phyloP scores from a whole-genome alignment of 305 asterid genomes.

The Monarda citriodora region DNA sequence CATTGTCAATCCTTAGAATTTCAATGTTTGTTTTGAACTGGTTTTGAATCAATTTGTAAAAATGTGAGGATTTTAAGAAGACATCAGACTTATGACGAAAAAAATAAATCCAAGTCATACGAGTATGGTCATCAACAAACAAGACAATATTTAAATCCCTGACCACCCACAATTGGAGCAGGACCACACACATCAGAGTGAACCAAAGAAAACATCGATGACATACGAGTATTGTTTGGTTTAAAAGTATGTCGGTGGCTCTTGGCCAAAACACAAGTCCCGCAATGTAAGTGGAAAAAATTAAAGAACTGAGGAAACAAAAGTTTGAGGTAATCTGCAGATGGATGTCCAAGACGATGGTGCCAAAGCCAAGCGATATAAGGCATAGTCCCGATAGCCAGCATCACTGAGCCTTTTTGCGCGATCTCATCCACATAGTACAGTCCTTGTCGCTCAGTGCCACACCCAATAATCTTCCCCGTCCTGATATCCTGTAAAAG shows the following conservation, averaged over 20 bases:
- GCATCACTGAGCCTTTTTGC: neutral
- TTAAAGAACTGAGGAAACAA: neutral
- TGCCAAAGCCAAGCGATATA: constrained; percentile 1
- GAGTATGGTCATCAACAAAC: constrained; percentile 10
- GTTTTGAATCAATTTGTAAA: neutral
- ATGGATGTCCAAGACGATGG: constrained; percentile 5
- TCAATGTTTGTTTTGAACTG: neutral
- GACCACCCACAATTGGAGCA: neutral
- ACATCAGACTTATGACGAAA: neutral
- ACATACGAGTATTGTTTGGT: neutral
- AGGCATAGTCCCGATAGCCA: neutral
- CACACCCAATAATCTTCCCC: neutral
- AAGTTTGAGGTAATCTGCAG: neutral
- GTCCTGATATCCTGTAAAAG: neutral
- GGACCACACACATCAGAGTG: constrained; percentile 18
- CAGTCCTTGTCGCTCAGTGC: neutral
- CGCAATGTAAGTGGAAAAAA: constrained; percentile 3
- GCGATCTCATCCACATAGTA: neutral
- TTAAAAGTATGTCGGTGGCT: neutral
- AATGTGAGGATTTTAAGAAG: neutral
- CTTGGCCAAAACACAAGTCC: neutral
- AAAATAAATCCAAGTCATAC: constrained; percentile 14
- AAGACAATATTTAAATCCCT: neutral
- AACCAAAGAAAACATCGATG: neutral
- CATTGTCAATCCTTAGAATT: neutral